Conservation (phyloP, 2,329 filamentous ascomycete genomes). For the Chalaropsis ovoidea region DNA sequence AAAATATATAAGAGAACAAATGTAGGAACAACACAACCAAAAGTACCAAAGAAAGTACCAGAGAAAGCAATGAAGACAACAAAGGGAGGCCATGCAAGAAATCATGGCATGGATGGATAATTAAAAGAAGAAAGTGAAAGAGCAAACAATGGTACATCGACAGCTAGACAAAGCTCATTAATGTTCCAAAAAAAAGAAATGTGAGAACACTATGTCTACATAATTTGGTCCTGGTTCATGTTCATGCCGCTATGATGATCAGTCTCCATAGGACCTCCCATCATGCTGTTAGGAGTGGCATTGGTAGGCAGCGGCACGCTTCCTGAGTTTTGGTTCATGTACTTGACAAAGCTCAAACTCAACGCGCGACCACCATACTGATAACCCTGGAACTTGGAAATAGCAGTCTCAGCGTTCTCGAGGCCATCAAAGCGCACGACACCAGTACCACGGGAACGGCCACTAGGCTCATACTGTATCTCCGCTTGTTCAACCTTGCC, state of each 20-base stretch:
- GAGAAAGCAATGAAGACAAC: background rate
- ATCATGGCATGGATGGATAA: conserved; percentile 16
- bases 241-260: conserved; percentile 62
- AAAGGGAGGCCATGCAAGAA: background rate
- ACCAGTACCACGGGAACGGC: conserved; percentile 85
- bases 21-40: background rate
- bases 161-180: background rate
- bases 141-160: conserved; percentile 15
- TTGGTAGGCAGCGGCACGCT: background rate
- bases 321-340: conserved; percentile 50
- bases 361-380: conserved; percentile 93
- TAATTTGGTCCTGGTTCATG: conserved; percentile 92
- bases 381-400: conserved; percentile 95
- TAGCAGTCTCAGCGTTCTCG: conserved; percentile 83
- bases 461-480: conserved; percentile 96
- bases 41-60: conserved; percentile 7
- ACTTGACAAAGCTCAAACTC: conserved; percentile 88
- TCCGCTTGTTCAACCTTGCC: conserved; percentile 98
- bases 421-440: conserved; percentile 86
- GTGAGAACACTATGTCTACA: conserved; percentile 45
- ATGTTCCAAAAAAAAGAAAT: background rate
- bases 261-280: conserved; percentile 65
- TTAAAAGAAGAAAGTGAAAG: conserved; percentile 15
- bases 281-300: conserved; percentile 13
- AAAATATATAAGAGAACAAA: background rate